These are phyloP conservation scores for Marasmius tenuissimus DNA, from an alignment of 1,284 basidiomycete species.

Conservation along the genomic window DNA sequence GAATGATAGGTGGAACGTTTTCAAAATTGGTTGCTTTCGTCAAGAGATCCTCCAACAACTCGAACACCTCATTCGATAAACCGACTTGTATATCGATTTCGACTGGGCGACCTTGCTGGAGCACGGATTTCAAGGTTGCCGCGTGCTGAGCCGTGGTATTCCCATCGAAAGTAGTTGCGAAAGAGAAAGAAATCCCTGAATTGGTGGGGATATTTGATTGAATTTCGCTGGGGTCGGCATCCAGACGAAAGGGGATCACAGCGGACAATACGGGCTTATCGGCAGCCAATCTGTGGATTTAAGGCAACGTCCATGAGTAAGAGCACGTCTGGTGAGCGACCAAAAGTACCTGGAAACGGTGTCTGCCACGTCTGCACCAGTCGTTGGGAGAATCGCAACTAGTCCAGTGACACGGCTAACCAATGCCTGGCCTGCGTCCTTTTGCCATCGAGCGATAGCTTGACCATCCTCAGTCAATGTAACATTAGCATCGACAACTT, in stretches of 20 bases:
- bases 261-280: slow-evolving; percentile 49
- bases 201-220: slow-evolving; percentile 37
- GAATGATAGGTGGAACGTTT: slow-evolving; percentile 60
- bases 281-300: slow-evolving; percentile 31
- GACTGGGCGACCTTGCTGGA: slow-evolving; percentile 59
- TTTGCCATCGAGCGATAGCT: slow-evolving; percentile 47
- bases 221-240: slow-evolving; percentile 39
- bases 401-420: slow-evolving; percentile 46
- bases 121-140: slow-evolving; percentile 61
- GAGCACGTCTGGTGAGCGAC: not conserved
- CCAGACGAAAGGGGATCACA: slow-evolving; percentile 56
- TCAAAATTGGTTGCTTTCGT: slow-evolving; percentile 53
- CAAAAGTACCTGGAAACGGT: slow-evolving; percentile 38
- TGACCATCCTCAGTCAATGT: slow-evolving; percentile 37
- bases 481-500: slow-evolving; percentile 69
- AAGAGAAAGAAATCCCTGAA: slow-evolving; percentile 45
- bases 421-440: slow-evolving; percentile 46
- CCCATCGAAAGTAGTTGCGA: slow-evolving; percentile 54
- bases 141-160: slow-evolving; percentile 44
- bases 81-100: slow-evolving; percentile 66
- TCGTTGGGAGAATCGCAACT: slow-evolving; percentile 49
- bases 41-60: slow-evolving; percentile 74
- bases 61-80: slow-evolving; percentile 62
- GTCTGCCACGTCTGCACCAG: slow-evolving; percentile 40
- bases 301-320: slow-evolving; percentile 1